Percentiles rank a stretch among this genome's conserved stretches.
Conservation (phyloP, 2,329 filamentous ascomycete species). For the Tolypocladium capitatum region DNA sequence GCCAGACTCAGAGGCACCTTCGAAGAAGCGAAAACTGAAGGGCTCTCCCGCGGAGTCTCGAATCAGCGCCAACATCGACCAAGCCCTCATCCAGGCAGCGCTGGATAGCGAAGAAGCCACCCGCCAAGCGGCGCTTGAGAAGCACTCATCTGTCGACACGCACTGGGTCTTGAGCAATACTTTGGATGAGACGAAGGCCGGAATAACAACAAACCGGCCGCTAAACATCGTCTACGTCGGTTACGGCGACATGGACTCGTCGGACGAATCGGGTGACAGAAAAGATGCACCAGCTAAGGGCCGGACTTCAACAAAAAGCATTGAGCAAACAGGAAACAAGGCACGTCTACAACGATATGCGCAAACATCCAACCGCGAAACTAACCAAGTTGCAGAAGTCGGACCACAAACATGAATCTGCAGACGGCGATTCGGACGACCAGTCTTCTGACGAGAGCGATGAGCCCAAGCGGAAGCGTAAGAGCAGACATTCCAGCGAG, state of each 20-base stretch:
- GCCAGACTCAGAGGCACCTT: constrained; percentile 34
- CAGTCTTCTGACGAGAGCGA: constrained; percentile 13
- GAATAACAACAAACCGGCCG: constrained; percentile 20
- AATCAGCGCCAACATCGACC: constrained; percentile 32
- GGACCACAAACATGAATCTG: background rate
- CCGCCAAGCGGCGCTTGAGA: constrained; percentile 46
- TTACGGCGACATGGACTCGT: constrained; percentile 35
- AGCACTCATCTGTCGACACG: constrained; percentile 54
- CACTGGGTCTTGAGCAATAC: constrained; percentile 58
- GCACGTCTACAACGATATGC: constrained; percentile 10
- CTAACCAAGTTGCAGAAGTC: background rate
- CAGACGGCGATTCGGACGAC: constrained; percentile 13
- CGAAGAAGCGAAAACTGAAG: constrained; percentile 50
- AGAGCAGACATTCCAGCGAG: constrained; percentile 13
- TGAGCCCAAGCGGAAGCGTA: constrained; percentile 11
- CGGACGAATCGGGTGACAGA: constrained; percentile 20
- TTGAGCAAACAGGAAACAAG: constrained; percentile 13
- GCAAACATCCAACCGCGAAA: constrained; percentile 7
- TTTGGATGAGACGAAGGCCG: constrained; percentile 10
- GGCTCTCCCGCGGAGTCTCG: constrained; percentile 22
- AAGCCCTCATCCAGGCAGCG: constrained; percentile 48
- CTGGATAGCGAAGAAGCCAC: constrained; percentile 55
- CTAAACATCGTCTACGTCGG: constrained; percentile 47
- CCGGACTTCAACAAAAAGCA: constrained; percentile 22
- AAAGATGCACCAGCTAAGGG: constrained; percentile 19